Conservation (phyloP, 495 filamentous ascomycete species). For the Penicillium bovifimosum region DNA sequence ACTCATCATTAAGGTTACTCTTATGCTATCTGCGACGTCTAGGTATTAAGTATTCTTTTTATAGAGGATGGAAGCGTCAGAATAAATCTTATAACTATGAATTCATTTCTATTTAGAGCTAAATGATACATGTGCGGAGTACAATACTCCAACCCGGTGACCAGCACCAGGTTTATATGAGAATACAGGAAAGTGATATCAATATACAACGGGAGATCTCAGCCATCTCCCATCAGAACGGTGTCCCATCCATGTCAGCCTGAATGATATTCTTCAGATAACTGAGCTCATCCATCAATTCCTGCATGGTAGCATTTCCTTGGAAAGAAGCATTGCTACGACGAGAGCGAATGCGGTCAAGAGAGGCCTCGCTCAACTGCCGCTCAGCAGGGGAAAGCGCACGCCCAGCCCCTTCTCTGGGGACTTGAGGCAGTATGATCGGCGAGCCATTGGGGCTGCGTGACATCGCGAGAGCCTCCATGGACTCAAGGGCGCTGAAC, state of each 20-base stretch:
- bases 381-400: not conserved
- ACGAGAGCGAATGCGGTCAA: conserved; percentile 11
- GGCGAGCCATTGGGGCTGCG: conserved; percentile 24
- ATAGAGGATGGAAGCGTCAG: too few species aligned
- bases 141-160: not conserved
- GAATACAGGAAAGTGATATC: not conserved
- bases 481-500: conserved; percentile 31
- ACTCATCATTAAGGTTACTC: not conserved
- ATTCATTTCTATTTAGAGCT: not conserved
- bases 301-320: conserved; percentile 39
- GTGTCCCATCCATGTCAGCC: conserved; percentile 27
- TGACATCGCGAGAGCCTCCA: conserved; percentile 27
- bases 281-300: conserved; percentile 48
- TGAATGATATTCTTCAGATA: conserved; percentile 50
- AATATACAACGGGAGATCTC: not conserved
- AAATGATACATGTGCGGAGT: conserved; percentile 6
- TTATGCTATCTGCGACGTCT: too few species aligned
- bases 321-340: conserved; percentile 21
- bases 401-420: conserved; percentile 5
- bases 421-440: conserved; percentile 21
- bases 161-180: conserved; percentile 1
- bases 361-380: conserved; percentile 1
- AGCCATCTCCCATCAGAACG: conserved; percentile 11
- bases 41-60: not conserved
- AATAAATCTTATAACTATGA: not conserved